Conservation (phyloP, 106 monocot genomes). For the Apostasia ramifera region DNA sequence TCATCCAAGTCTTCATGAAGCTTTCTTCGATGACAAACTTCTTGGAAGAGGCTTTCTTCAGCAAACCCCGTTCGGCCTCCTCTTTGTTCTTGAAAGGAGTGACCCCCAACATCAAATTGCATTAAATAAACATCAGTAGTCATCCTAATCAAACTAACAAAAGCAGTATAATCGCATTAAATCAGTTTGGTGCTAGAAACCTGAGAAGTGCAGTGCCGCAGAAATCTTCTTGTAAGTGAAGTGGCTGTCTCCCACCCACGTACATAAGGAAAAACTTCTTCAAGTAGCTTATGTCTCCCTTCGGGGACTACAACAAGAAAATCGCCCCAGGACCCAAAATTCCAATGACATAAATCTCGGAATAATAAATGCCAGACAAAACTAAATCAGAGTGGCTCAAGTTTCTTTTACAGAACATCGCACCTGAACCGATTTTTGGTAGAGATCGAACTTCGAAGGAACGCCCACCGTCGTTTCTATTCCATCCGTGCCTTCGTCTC, state of each 20-base stretch:
- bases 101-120: too few relatives aligned
- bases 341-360: background rate
- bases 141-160: too few relatives aligned
- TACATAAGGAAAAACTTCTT: slow-evolving; percentile 94
- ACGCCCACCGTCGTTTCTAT: background rate
- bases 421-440: slow-evolving; percentile 77
- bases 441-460: slow-evolving; percentile 59
- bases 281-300: slow-evolving; percentile 91
- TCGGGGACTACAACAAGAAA: slow-evolving; percentile 46
- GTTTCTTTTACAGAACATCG: background rate
- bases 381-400: background rate
- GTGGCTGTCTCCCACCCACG: slow-evolving; percentile 67
- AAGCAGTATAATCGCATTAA: too few relatives aligned
- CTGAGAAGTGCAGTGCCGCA: slow-evolving; percentile 92
- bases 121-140: too few relatives aligned
- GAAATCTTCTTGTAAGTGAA: slow-evolving; percentile 88
- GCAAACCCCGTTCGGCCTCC: too few relatives aligned
- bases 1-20: too few relatives aligned
- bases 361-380: background rate
- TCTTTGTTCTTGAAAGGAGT: too few relatives aligned
- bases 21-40: too few relatives aligned
- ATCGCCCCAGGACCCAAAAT: background rate
- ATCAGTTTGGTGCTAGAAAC: slow-evolving; percentile 10
- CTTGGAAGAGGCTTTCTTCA: too few relatives aligned
- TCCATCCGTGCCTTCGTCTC: slow-evolving; percentile 3